Percentiles rank a stretch among this genome's conserved stretches.
These are phyloP conservation scores for Ceratocystiopsis minuta DNA, from an alignment of 2,329 filamentous ascomycete genomes.

Conservation along the genomic window DNA sequence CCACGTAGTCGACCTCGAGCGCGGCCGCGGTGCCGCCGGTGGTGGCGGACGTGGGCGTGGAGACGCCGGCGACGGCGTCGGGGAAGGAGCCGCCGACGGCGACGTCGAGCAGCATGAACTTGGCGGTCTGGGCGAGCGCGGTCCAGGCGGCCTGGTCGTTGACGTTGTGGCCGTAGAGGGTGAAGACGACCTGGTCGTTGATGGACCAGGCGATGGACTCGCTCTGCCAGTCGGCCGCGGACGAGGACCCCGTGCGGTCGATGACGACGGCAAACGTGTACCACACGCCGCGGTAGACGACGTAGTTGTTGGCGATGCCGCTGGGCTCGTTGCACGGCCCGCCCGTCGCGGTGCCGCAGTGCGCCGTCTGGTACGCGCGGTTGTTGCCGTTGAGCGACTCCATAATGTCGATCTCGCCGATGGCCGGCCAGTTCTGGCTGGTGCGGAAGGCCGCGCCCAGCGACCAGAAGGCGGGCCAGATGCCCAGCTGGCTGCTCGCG, in stretches of 20 bases:
- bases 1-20: conserved; percentile 35
- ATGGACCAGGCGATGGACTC: conserved; percentile 34
- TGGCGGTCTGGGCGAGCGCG: conserved; percentile 28
- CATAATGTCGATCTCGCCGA: conserved; percentile 27
- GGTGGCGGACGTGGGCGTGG: conserved; percentile 27
- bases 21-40: conserved; percentile 26
- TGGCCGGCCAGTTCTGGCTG: conserved; percentile 22
- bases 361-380: conserved; percentile 19
- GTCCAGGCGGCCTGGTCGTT: conserved; percentile 29
- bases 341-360: conserved; percentile 22
- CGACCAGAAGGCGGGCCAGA: conserved; percentile 30
- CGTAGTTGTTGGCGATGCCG: conserved; percentile 14
- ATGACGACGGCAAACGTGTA: conserved; percentile 33
- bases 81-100: conserved; percentile 32
- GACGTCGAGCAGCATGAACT: conserved; percentile 36
- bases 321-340: conserved; percentile 24
- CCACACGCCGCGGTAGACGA: conserved; percentile 15
- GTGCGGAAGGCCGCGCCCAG: conserved; percentile 21
- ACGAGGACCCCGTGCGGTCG: conserved; percentile 22
- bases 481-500: conserved; percentile 16
- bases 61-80: conserved; percentile 13
- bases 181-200: conserved; percentile 26
- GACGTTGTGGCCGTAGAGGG: conserved; percentile 26
- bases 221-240: conserved; percentile 21
- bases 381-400: conserved; percentile 23